Evolutionary conservation across 192 early-diverging fungal genomes (phyloP), one percentile per base, ranked within the genome.

Genomic region (Coemansia sp.): DNA sequence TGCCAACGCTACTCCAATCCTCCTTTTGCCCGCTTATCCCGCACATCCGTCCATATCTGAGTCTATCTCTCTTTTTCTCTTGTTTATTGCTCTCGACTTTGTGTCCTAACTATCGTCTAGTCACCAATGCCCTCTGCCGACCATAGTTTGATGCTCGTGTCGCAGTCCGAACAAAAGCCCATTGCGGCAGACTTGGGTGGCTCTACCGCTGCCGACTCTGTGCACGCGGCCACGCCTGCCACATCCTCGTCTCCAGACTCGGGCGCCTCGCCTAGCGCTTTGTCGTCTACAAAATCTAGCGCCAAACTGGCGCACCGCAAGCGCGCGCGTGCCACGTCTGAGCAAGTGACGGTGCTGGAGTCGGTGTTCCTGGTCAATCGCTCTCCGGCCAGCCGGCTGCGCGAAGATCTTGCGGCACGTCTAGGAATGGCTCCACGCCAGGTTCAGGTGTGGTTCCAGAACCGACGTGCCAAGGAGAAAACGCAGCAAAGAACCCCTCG

Each of bases 371-470:
- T 53, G 43, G 83, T 87, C 40, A 88, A 89, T 41, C 87, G 87
- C 32, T 88, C 85, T 53, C 91, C 91, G 36, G 88, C 83, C 64
- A 86, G 84, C 8, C 64, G 67, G 10, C 68, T 85, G 50, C 87
- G 90, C 46, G 80, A 81, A 50, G 80, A 81, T 17, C 72, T 93
- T 32, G 87, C 88, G 3, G 76, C 85, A 18, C 74, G 80, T 6
- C 70, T 93, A 14, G 74, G 78, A 21, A 93, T 93, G 91, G 84
- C 85, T 9, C 85, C 86, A 11, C 82, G 88, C 17, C 83, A 87
- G 21, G 88, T 93, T 19, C 90, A 91, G 60, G 88, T 91, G 38
- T 93, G 91, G 91, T 93, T 93, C 65, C 91, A 93, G 68, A 93
- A 93, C 71, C 74, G 89, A n/a, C 84, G 91, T 24, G 91, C 90